Conservation (phyloP, 1,284 basidiomycete genomes). For the Ustilago xerochloae region DNA sequence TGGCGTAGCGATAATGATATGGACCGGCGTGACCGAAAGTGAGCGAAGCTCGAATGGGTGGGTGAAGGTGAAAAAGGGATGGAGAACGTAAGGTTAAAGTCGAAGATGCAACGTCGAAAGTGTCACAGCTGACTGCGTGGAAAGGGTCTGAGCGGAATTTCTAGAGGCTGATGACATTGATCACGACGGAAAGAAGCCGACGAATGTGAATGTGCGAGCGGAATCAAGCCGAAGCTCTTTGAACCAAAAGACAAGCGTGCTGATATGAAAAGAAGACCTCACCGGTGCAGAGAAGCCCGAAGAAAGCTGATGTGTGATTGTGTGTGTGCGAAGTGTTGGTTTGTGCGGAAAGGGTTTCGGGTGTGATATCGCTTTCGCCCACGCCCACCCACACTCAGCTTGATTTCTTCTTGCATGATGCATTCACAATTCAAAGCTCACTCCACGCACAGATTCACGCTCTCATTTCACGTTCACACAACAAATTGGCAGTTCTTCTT, state of each 20-base stretch:
- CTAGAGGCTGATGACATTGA: background rate
- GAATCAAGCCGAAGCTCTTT: background rate
- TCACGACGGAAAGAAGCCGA: background rate
- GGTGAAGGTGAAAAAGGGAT: too few relatives aligned
- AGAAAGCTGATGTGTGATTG: background rate
- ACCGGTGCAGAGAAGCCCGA: conserved; percentile 6
- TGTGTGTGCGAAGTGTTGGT: background rate
- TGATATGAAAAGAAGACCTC: background rate
- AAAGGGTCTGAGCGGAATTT: too few relatives aligned
- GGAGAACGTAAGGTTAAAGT: background rate
- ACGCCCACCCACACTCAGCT: background rate
- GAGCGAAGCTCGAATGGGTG: background rate
- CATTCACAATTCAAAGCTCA: too few relatives aligned
- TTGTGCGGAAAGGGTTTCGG: background rate
- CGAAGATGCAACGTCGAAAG: background rate
- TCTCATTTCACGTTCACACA: conserved; percentile 1
- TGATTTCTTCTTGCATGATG: background rate
- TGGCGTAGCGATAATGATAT: background rate
- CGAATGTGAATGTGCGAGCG: background rate
- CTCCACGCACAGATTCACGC: background rate
- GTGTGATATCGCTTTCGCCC: background rate
- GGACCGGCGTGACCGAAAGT: background rate
- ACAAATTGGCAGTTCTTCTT: background rate
- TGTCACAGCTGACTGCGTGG: too few relatives aligned
- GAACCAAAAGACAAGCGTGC: too few relatives aligned